Conservation (phyloP, 805 yeast species). For the Zygotorulaspora chibaensis region DNA sequence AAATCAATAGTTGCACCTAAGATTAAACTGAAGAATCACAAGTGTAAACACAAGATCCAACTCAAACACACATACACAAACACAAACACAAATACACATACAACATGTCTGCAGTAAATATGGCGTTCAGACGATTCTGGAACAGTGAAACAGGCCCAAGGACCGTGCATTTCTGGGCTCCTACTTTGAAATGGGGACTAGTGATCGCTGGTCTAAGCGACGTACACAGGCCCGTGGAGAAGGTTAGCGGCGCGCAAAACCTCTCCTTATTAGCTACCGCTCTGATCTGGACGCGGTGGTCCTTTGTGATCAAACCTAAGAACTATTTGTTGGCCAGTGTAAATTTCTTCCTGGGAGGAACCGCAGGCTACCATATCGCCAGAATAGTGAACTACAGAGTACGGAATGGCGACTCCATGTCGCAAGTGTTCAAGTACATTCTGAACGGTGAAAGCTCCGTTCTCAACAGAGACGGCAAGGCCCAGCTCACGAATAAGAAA, state of each 20-base stretch:
- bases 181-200: constrained; percentile 74
- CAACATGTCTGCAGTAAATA: constrained; percentile 19
- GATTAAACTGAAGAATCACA: too few species aligned
- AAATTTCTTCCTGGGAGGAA: constrained; percentile 86
- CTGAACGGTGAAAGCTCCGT: constrained; percentile 40
- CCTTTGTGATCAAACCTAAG: constrained; percentile 85
- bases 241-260: constrained; percentile 68
- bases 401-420: constrained; percentile 55
- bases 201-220: constrained; percentile 91
- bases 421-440: constrained; percentile 56
- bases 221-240: constrained; percentile 84
- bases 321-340: constrained; percentile 86
- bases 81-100: constrained; percentile 8
- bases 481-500: constrained; percentile 5
- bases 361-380: constrained; percentile 78
- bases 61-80: not conserved
- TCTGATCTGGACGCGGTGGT: constrained; percentile 97
- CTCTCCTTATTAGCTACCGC: constrained; percentile 85
- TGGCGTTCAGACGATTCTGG: constrained; percentile 59
- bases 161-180: constrained; percentile 97
- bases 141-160: constrained; percentile 91
- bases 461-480: not conserved
- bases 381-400: constrained; percentile 69
- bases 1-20: too few species aligned
- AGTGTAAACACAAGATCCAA: not conserved